Evolutionary conservation across 1,284 basidiomycete genomes (phyloP), one percentile per base, ranked within the genome.

Genomic region (Cystobasidium slooffiae): DNA sequence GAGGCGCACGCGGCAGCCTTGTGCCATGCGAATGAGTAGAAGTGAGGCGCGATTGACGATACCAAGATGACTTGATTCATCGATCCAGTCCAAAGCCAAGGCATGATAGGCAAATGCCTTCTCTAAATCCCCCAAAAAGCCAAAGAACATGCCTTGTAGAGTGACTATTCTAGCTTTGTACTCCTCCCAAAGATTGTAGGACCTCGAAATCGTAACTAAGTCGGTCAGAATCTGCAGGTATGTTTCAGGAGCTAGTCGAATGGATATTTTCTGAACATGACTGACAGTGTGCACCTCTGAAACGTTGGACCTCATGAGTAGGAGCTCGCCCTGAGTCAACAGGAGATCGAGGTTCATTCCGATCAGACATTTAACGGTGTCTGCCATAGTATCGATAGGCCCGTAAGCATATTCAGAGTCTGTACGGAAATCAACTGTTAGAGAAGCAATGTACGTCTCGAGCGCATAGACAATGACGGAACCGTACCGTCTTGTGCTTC

Each of bases 291-390:
- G 59, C 16, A 62, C 70, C 20, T 66, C 52, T 12, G 44, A 47
- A 18, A 73, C 20, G n/a, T 22, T 39, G 4, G 70, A 73, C 14
- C 70, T 24, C 70, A 73, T 73, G 37, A 73, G 70, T 9, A 65
- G 43, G 12, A 73, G 52, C 20, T 73, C 62, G 8, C 41, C 62
- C 10, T 66, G 70, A 10, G 51, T n/a, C 8, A 73, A 51, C 62
- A 59, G 56, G 37, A 73, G 52, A 47, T 73, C 70, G 20, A 66
- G 31, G 10, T 41, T 51, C 22, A 66, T 66, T 14, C 14, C 64
- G 18, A 49, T 24, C 8, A 66, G 20, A 18, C 53, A 49, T 37
- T 53, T 66, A 1, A 66, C 51, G 16, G 31, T 46, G 8, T 43
- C 44, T 43, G 20, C 37, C 18, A 66, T 51, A 4, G 43, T 47